These are phyloP conservation scores for Dryadomyces quercus-mongolicae DNA, from an alignment of 2,329 filamentous ascomycete genomes.

Conservation along the genomic window DNA sequence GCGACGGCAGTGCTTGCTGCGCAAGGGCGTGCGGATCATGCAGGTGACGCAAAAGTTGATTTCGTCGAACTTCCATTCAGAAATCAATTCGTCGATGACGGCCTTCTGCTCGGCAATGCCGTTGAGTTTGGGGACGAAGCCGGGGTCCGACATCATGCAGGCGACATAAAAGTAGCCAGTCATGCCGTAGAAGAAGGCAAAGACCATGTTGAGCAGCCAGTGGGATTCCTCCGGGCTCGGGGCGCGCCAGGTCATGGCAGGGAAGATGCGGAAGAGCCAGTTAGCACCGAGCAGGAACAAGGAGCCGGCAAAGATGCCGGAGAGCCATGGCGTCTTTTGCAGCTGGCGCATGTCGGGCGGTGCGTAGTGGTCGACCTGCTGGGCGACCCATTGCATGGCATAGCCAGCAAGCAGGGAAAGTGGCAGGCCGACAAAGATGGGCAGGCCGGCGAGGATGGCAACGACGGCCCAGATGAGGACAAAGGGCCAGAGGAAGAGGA, in stretches of 20 bases:
- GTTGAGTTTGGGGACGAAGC: slow-evolving; percentile 81
- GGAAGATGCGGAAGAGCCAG: slow-evolving; percentile 65
- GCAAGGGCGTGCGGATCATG: slow-evolving; percentile 84
- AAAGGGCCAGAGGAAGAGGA: slow-evolving; percentile 86
- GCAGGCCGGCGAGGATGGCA: slow-evolving; percentile 60
- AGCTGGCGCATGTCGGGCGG: slow-evolving; percentile 81
- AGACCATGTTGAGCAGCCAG: slow-evolving; percentile 68
- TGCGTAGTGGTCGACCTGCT: slow-evolving; percentile 68
- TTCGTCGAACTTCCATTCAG: slow-evolving; percentile 83
- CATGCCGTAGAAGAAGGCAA: slow-evolving; percentile 49
- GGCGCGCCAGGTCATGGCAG: slow-evolving; percentile 21
- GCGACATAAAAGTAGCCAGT: slow-evolving; percentile 79
- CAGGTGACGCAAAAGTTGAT: slow-evolving; percentile 87
- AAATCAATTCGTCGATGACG: slow-evolving; percentile 76
- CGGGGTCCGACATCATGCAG: slow-evolving; percentile 80
- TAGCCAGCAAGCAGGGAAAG: slow-evolving; percentile 53
- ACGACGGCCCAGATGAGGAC: slow-evolving; percentile 59
- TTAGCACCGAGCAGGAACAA: slow-evolving; percentile 69
- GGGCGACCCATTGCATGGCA: slow-evolving; percentile 63
- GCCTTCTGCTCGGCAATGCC: slow-evolving; percentile 84
- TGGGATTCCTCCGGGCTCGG: slow-evolving; percentile 25
- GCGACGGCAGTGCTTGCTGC: slow-evolving; percentile 90
- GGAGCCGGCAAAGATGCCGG: slow-evolving; percentile 83
- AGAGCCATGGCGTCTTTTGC: slow-evolving; percentile 86
- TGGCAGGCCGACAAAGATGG: slow-evolving; percentile 66